Conservation (phyloP, 352 stramenopile species). For the Saprolegnia diclina region DNA sequence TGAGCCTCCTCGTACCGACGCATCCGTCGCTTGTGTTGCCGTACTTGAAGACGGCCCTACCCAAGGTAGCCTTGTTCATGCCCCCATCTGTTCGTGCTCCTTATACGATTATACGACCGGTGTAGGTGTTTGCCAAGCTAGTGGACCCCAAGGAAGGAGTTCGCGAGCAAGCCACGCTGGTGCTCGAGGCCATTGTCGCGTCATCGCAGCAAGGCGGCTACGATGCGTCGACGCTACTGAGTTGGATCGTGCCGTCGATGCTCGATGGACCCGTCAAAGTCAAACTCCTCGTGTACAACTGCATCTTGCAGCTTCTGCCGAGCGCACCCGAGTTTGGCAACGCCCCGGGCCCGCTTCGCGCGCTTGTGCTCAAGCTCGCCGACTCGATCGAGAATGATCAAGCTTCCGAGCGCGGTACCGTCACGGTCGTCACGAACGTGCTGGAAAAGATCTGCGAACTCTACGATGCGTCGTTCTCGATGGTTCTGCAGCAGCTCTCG, state of each 20-base stretch:
- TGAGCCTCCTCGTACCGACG: conserved; percentile 39
- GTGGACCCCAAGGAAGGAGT: conserved; percentile 68
- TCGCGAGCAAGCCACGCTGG: conserved; percentile 46
- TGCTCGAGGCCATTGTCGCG: conserved; percentile 48
- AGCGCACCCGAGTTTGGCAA: conserved; percentile 47
- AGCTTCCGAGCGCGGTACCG: neutral
- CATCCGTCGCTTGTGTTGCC: conserved; percentile 38
- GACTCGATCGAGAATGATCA: conserved; percentile 56
- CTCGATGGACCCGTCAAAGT: conserved; percentile 80
- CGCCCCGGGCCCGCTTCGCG: conserved; percentile 53
- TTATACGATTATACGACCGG: neutral
- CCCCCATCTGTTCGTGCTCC: neutral
- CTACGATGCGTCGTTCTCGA: neutral
- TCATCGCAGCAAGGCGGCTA: conserved; percentile 26
- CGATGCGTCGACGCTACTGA: conserved; percentile 43
- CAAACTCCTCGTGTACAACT: conserved; percentile 60
- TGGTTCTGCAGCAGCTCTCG: conserved; percentile 1
- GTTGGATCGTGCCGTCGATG: conserved; percentile 50
- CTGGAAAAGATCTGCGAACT: neutral
- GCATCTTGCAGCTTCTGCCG: conserved; percentile 52
- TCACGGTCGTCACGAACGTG: neutral
- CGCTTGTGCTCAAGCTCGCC: conserved; percentile 61
- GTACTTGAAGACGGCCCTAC: conserved; percentile 38
- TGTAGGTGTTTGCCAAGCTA: conserved; percentile 63
- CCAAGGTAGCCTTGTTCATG: neutral